Evolutionary conservation across 805 yeast genomes (phyloP).

Genomic region (Lipomyces sp.): DNA sequence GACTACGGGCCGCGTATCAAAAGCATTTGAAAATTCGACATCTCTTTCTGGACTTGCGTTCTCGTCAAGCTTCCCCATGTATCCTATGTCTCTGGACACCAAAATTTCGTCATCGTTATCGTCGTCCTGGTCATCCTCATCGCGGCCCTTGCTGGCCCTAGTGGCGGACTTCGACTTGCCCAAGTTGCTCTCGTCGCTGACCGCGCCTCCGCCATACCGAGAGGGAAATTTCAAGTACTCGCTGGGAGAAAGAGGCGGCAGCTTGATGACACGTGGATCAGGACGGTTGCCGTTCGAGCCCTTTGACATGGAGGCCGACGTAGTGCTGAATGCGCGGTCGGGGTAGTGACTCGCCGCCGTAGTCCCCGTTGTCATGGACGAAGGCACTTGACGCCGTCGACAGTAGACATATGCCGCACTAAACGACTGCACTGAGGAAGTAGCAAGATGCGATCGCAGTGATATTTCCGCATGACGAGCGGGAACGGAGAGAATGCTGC

Average conservation of each 20-base stretch:
- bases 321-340: too few species aligned
- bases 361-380: too few species aligned
- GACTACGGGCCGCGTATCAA: constrained; percentile 1
- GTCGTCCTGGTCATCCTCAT: neutral
- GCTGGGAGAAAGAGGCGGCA: neutral
- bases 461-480: neutral
- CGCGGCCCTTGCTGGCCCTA: neutral
- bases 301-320: too few species aligned
- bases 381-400: too few species aligned
- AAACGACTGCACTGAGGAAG: too few species aligned
- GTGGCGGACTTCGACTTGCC: neutral
- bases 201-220: too few species aligned
- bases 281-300: too few species aligned
- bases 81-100: neutral
- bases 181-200: neutral
- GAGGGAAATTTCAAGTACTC: neutral
- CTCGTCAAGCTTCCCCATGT: neutral
- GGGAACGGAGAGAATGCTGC: neutral
- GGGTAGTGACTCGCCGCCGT: too few species aligned
- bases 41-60: neutral
- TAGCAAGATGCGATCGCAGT: neutral
- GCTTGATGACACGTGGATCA: too few species aligned
- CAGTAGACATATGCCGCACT: too few species aligned
- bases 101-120: constrained; percentile 1
- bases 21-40: neutral